Evolutionary conservation across 352 stramenopile species (phyloP), one percentile per base, ranked within the genome.

Genomic region (Pythium phragmiticola): DNA sequence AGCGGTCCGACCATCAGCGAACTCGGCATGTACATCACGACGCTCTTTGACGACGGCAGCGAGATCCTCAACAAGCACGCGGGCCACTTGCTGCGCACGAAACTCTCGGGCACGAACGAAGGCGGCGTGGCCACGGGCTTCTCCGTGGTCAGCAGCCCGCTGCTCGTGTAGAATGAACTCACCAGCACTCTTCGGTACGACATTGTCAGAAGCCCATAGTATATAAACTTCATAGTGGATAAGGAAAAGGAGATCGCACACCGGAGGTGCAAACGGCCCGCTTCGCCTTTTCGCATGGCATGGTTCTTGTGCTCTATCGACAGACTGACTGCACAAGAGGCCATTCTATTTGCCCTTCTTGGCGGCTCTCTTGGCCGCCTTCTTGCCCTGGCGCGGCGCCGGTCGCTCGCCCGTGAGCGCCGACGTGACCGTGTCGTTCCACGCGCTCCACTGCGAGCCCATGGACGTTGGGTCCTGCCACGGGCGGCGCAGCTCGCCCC

Each of bases 1-100:
- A 84, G 76, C 7, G 95, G 94, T 7, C 76, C 87, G 48, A 97
- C 88, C 37, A 92, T 99, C 66, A 30, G 26, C 26, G 26, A 30
- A 30, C 26, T 30, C 97, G 96, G 96, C 42, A 96, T 98, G 74
- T 99, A 97, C 78, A 94, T 97, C 60, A 92, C 89, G 17, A 89
- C 75, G 16, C 66, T 93, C 47, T 93, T 92, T 57, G 85, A 92
- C 48, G 75, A 91, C 57, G 82, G 77, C 21, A 71, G 81, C 48
- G 80, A 98, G 62, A 72, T 98, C 33, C 65, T 97, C 49, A 98
- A 98, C 80, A 87, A 97, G 49, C 92, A 97, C 69, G 91, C 82
- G 5, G 97, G 97, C 7, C 97, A 99, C 70, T 74, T 99, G 49
- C 78, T 99, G 19, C 89, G 97, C 54, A 98, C 96, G 11, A 99